Evolutionary conservation across 345 rosid genomes (phyloP).

Genomic region (Bretschneidera sinensis): DNA sequence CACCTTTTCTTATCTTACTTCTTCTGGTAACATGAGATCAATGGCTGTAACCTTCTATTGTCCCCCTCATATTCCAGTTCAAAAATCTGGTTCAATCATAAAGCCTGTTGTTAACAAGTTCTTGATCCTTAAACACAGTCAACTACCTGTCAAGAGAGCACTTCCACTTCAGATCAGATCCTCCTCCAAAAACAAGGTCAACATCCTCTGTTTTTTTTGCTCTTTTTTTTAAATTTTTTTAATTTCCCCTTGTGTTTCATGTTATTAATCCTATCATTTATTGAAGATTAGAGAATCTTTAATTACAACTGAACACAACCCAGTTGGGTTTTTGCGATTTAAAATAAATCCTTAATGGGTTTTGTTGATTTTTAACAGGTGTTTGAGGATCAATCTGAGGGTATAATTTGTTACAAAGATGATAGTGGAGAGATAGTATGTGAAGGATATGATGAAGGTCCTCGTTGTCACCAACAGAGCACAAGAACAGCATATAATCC

Average conservation of each 20-base stretch:
- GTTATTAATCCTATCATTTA: background rate
- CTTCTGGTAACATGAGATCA: slow-evolving; percentile 18
- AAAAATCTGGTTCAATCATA: slow-evolving; percentile 22
- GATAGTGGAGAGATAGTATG: slow-evolving; percentile 78
- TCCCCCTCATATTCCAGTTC: slow-evolving; percentile 31
- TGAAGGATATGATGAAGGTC: slow-evolving; percentile 97
- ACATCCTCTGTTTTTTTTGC: background rate
- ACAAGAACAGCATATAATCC: slow-evolving; percentile 37
- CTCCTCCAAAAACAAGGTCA: slow-evolving; percentile 57
- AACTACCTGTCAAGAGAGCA: background rate
- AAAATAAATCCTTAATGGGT: slow-evolving; percentile 2
- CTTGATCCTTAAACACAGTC: slow-evolving; percentile 41
- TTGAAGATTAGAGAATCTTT: background rate
- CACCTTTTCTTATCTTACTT: background rate
- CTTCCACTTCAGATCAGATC: slow-evolving; percentile 38
- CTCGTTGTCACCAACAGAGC: slow-evolving; percentile 52
- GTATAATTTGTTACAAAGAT: slow-evolving; percentile 71
- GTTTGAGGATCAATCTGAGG: slow-evolving; percentile 67
- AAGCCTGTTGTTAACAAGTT: slow-evolving; percentile 26
- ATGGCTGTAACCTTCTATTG: slow-evolving; percentile 46
- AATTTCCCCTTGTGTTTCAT: background rate
- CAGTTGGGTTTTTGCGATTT: too few relatives aligned
- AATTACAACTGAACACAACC: too few relatives aligned
- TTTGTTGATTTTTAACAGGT: slow-evolving; percentile 35
- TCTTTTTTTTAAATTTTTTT: too few relatives aligned